Base-by-base conservation (phyloP, 352 stramenopile species). In the Globisporangium iwayamae region DNA sequence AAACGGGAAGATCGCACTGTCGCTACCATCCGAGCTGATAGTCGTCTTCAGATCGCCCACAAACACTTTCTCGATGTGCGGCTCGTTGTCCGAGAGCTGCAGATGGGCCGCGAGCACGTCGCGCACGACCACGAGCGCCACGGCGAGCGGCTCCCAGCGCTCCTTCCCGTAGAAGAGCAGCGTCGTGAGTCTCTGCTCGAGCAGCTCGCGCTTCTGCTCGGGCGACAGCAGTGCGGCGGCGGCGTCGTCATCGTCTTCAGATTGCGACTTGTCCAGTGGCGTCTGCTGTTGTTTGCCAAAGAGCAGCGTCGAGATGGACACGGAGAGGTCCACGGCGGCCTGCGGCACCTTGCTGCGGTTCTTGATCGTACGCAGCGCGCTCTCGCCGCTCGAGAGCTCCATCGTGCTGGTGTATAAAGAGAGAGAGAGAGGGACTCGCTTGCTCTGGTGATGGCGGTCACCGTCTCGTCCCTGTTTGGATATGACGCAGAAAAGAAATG, bases 111-210 rank as follows among this genome's bases (percentile, higher is more conserved):
- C 60, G 41, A 88, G 43, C 1, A 87, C 60, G 20, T 91, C 82
- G 20, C 77, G 71, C 30, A 82, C 76, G 18, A 91, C 75, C 7
- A 85, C 80, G 9, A 75, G 67, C 30, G 83, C 79, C 1, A 94
- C 83, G 2, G 85, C 85, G 38, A 90, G 38, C n/a, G 84, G 76
- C 60, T 94, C 85, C 85, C 85, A 94, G 41, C 85, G 79, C 62
- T 87, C 78, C 38, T 79, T 75, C 0, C 76, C 78, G 51, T 80
- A 81, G 36, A 81, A 36, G 25, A 89, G 57, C 38, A 91, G 70
- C 60, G 67, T 87, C 63, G 71, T 65, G 8, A 91, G 70, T 25
- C 81, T 70, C 32, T 84, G 65, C 34, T 89, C 67, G 4, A 91
- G 71, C 48, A 72, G 57, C 22, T 78, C 73, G 7, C 73, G 79